Conservation (phyloP, 2,329 filamentous ascomycete species). For the Cryphonectria nitschkei region DNA sequence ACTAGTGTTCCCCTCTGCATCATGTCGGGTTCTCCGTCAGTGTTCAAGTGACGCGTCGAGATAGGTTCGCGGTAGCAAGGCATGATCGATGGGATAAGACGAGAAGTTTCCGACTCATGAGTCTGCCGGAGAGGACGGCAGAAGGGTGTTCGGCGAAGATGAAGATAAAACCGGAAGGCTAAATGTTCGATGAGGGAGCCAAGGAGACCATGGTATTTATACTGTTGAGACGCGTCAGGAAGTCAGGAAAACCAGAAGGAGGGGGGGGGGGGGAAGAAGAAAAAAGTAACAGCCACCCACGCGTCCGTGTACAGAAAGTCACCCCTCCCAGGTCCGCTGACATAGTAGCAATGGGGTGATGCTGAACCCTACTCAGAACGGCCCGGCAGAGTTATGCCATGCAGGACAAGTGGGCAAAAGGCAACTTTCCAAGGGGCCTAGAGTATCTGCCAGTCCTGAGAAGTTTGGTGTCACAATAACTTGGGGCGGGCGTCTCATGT, state of each 20-base stretch:
- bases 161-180: too few species aligned
- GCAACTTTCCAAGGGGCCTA: not conserved
- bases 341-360: not conserved
- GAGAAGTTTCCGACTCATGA: too few species aligned
- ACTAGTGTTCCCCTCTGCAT: not conserved
- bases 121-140: not conserved
- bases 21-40: not conserved
- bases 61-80: not conserved
- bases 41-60: not conserved
- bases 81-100: not conserved
- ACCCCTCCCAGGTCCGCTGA: not conserved
- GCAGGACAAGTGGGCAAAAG: not conserved
- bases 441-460: not conserved
- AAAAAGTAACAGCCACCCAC: not conserved
- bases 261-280: too few species aligned
- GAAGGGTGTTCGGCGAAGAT: not conserved
- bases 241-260: too few species aligned
- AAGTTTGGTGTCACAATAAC: not conserved
- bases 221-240: not conserved
- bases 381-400: not conserved
- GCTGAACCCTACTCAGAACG: not conserved
- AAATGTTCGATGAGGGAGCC: too few species aligned
- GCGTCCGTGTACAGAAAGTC: not conserved
- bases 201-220: not conserved
- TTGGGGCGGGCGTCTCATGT: not conserved